Conservation (phyloP, 1,139 yeast species). For the Debaryomycetaceae sp. region DNA sequence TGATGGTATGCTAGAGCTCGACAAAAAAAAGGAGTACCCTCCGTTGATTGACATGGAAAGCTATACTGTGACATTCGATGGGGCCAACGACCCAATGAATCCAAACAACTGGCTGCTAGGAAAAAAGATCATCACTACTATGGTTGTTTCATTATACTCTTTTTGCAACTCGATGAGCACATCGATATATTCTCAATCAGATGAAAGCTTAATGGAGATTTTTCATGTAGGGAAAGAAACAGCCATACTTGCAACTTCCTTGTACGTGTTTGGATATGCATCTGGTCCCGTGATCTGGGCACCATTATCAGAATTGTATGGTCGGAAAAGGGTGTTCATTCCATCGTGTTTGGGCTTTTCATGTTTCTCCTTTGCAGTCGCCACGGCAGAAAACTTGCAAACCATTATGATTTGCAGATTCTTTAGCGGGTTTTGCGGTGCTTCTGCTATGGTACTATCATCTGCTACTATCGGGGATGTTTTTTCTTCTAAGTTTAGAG, state of each 20-base stretch:
- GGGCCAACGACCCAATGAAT: slow-evolving; percentile 28
- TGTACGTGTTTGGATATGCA: slow-evolving; percentile 53
- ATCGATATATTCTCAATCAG: slow-evolving; percentile 29
- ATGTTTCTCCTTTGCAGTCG: slow-evolving; percentile 34
- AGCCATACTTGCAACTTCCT: slow-evolving; percentile 41
- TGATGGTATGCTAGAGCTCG: too few relatives aligned
- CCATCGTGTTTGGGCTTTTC: slow-evolving; percentile 26
- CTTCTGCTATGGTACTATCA: slow-evolving; percentile 27
- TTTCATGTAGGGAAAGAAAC: slow-evolving; percentile 42
- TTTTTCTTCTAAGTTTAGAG: slow-evolving; percentile 30
- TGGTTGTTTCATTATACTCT: slow-evolving; percentile 20
- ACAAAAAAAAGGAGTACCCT: too few relatives aligned
- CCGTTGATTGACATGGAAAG: too few relatives aligned
- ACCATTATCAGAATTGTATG: slow-evolving; percentile 56
- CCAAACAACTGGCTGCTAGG: slow-evolving; percentile 27
- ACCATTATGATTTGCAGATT: slow-evolving; percentile 29
- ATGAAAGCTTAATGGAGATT: slow-evolving; percentile 34
- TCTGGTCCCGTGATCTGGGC: slow-evolving; percentile 54
- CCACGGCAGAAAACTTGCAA: slow-evolving; percentile 27
- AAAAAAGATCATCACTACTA: slow-evolving; percentile 19
- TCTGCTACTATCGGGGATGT: slow-evolving; percentile 43
- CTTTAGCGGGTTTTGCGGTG: slow-evolving; percentile 33
- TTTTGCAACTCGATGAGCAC: slow-evolving; percentile 28
- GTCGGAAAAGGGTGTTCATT: slow-evolving; percentile 45
- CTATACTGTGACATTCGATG: too few relatives aligned